Conservation (phyloP, 768 basidiomycete genomes). For the Leucogyrophana mollusca region DNA sequence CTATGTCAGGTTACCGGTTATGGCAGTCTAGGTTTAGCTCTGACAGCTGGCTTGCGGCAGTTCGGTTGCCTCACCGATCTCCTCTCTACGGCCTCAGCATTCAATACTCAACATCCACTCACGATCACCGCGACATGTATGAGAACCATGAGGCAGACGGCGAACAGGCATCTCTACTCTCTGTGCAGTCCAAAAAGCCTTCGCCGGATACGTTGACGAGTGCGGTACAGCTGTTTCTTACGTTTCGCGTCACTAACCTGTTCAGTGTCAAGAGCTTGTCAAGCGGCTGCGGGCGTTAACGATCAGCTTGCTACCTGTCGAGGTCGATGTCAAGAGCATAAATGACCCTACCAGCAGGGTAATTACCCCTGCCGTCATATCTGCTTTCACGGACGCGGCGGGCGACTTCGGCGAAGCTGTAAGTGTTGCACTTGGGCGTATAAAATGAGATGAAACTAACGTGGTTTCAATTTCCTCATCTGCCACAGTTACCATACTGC, state of each 20-base stretch:
- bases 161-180: slow-evolving; percentile 46
- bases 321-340: slow-evolving; percentile 67
- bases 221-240: slow-evolving; percentile 33
- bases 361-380: slow-evolving; percentile 78
- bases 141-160: slow-evolving; percentile 24
- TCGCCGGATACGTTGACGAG: slow-evolving; percentile 76
- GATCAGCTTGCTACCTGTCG: slow-evolving; percentile 71
- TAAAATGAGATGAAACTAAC: not conserved
- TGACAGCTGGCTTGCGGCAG: no score
- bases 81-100: not conserved
- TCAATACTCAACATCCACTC: slow-evolving; percentile 1
- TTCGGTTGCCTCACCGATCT: no score
- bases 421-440: slow-evolving; percentile 25
- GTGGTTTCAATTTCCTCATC: not conserved
- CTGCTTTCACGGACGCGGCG: slow-evolving; percentile 73
- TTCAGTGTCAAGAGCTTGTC: slow-evolving; percentile 60
- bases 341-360: slow-evolving; percentile 78
- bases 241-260: not conserved
- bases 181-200: slow-evolving; percentile 49
- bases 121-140: slow-evolving; percentile 14
- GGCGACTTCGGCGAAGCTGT: slow-evolving; percentile 89
- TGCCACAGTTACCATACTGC: slow-evolving; percentile 71
- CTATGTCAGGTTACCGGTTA: no score
- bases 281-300: slow-evolving; percentile 78
- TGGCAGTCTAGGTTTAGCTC: no score